These are phyloP conservation scores for Strigomonas oncopelti DNA, from an alignment of 208 protist species.

Conservation along the genomic window DNA sequence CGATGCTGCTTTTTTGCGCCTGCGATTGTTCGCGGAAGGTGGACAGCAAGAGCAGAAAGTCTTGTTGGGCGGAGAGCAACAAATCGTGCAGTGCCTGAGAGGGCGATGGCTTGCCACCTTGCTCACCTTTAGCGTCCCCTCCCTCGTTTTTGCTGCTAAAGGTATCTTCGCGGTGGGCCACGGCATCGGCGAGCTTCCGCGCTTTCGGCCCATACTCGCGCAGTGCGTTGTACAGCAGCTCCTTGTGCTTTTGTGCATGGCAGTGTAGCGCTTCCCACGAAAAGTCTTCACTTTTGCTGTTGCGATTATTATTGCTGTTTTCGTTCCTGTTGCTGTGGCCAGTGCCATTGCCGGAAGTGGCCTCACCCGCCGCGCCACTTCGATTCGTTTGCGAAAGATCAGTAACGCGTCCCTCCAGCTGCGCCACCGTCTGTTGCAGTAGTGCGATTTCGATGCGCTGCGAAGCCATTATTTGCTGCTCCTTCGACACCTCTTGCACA, in stretches of 20 bases:
- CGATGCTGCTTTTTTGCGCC: background rate
- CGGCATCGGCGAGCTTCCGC: too few relatives aligned
- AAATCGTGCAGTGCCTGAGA: background rate
- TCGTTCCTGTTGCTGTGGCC: too few relatives aligned
- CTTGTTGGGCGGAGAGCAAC: background rate
- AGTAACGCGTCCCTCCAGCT: too few relatives aligned
- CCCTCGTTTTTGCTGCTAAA: background rate
- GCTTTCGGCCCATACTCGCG: background rate
- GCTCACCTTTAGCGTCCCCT: too few relatives aligned
- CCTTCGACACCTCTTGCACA: too few relatives aligned
- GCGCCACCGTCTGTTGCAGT: background rate
- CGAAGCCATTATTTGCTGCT: too few relatives aligned
- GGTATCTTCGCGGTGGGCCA: too few relatives aligned
- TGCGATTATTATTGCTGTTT: too few relatives aligned
- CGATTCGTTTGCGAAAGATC: too few relatives aligned
- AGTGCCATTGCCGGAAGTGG: too few relatives aligned
- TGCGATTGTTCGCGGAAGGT: background rate
- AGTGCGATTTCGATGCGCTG: background rate
- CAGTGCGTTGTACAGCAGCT: slow-evolving; percentile 4
- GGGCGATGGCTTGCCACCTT: background rate
- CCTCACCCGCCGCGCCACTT: too few relatives aligned
- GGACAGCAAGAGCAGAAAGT: background rate
- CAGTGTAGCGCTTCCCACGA: background rate
- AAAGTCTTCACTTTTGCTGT: too few relatives aligned
- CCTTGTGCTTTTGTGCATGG: background rate